Base-by-base conservation (phyloP, 1,139 yeast species). In the Yamadazyma diospyri region DNA sequence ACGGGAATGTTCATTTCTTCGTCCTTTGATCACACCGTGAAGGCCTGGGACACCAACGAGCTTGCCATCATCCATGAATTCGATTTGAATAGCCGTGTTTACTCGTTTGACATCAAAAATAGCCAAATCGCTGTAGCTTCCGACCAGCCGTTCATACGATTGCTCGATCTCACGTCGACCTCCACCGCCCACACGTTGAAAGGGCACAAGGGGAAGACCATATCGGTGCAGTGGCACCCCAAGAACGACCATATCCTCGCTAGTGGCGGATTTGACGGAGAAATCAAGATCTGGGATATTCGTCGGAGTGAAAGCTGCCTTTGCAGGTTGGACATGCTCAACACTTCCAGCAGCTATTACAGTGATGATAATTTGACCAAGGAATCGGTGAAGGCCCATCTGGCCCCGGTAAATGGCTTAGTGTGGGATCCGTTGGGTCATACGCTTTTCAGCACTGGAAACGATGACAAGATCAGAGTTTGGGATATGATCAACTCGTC, bases 1-100 rank as follows among this genome's bases (percentile, higher is more conserved):
- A 78, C 81, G 16, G 97, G 96, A 1, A 71, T 89, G 78, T 88
- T 88, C 60, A 70, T 87, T 8, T 72, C 88, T 2, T 78, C 88
- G 0, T 85, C 95, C 0, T 86, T 81, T 51, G 97, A 89, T 51
- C 78, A 76, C 39, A 71, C 77, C 0, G 75, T 88, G 18, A 84
- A 81, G 41, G 68, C 87, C 0, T 89, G 95, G 95, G 96, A 87
- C 51, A 73, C 96, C 0, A 72, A 73, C 38, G 63, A 72, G 17
- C 59, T 85, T 42, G 59, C 62, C 10, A 76, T 79, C 9, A 95
- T 79, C 0, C 86, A 84, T 46, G 57, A 75, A 2, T 84, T 86
- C 46, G 71, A 78, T 37, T 41, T 78, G 43, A 68, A 57, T 25
- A 69, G 45, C 51, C 58, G 80, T 16, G 72, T 81, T 1, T 71